phyloP scores from a whole-genome alignment of 2,329 filamentous ascomycete species.

The Amylocarpus encephaloides region DNA sequence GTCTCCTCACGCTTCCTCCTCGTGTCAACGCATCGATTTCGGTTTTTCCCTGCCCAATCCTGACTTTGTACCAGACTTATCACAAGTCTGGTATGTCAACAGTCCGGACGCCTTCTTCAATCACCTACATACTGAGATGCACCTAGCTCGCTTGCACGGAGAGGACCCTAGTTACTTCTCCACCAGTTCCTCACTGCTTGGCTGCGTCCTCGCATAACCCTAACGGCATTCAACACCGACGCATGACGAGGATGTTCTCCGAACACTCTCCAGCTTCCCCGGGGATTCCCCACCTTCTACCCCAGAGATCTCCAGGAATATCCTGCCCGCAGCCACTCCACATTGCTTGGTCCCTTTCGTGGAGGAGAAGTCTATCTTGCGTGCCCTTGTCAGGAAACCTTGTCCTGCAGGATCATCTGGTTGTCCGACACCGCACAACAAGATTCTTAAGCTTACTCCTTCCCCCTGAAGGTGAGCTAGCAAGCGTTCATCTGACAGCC shows the following conservation, averaged over 20 bases:
- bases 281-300: not conserved
- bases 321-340: not conserved
- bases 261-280: not conserved
- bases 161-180: not conserved
- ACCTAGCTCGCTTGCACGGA: not conserved
- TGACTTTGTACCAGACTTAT: slow-evolving; percentile 1
- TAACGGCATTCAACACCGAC: slow-evolving; percentile 14
- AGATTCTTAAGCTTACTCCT: not conserved
- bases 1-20: slow-evolving; percentile 1
- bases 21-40: slow-evolving; percentile 3
- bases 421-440: slow-evolving; percentile 2
- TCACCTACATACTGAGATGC: slow-evolving; percentile 4
- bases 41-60: slow-evolving; percentile 1
- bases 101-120: slow-evolving; percentile 3
- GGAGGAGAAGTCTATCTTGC: not conserved
- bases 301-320: not conserved
- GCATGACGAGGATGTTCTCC: not conserved
- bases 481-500: not conserved
- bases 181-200: slow-evolving; percentile 6
- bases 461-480: not conserved
- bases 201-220: slow-evolving; percentile 13
- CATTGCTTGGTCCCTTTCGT: not conserved
- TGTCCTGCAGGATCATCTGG: slow-evolving; percentile 8
- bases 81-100: slow-evolving; percentile 7
- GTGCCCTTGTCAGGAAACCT: slow-evolving; percentile 1